Conservation (phyloP, 2,329 filamentous ascomycete genomes). For the Rhynchosporium agropyri region DNA sequence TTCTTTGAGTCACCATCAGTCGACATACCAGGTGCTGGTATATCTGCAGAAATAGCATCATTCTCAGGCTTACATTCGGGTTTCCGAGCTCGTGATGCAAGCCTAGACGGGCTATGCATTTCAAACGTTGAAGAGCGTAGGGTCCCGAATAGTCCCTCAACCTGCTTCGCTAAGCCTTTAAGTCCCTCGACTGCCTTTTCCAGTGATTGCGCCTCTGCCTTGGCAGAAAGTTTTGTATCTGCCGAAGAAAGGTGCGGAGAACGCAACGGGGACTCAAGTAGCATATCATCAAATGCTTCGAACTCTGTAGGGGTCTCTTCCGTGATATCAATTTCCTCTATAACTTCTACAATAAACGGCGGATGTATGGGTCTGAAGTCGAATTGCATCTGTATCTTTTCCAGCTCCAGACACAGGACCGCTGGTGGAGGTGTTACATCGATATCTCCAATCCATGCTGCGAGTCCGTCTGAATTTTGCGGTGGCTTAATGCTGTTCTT, state of each 20-base stretch:
- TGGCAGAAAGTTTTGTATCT: neutral
- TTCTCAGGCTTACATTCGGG: neutral
- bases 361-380: constrained; percentile 22
- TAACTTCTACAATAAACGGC: neutral
- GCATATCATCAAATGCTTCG: neutral
- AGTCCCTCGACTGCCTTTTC: constrained; percentile 8
- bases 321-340: neutral
- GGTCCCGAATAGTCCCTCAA: neutral
- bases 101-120: neutral
- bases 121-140: neutral
- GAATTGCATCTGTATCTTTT: constrained; percentile 32
- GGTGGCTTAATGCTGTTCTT: constrained; percentile 13
- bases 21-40: neutral
- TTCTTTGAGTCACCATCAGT: neutral
- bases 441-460: constrained; percentile 22
- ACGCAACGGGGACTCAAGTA: constrained; percentile 7
- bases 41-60: neutral
- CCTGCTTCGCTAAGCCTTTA: neutral
- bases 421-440: constrained; percentile 30
- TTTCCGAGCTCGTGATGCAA: no score
- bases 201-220: neutral
- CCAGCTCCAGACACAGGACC: constrained; percentile 29
- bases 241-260: no score
- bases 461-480: neutral
- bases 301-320: neutral